Evolutionary conservation across 352 stramenopile species (phyloP), one percentile per base, ranked within the genome.

Genomic region (Ochromonadaceae sp.): DNA sequence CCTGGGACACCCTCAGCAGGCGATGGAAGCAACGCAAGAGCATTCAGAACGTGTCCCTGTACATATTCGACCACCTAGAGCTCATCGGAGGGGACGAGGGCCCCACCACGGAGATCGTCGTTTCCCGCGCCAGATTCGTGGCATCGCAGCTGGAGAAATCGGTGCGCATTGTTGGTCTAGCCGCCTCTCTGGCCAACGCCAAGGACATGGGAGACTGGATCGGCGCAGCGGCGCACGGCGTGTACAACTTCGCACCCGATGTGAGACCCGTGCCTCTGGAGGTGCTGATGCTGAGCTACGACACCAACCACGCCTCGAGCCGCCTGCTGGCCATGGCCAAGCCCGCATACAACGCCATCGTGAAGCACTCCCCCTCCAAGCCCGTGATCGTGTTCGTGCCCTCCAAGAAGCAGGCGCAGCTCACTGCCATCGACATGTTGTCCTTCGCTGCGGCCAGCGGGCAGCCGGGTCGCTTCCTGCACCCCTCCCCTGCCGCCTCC

Each of bases 391-490:
- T 99, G 38, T 98, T 98, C 74, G 92, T 98, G 34, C 91, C 95
- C 10, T 98, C 91, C 17, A 79, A 85, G 26, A 96, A 96, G 72
- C 95, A 99, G 73, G 89, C 90, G 30, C 91, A 98, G 72, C 76
- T 99, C 25, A 98, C 87, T 15, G 92, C 93, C 2, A 98, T 99
- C 70, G 93, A 99, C 75, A 68, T 99, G 43, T 92, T 98, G 69
- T 96, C 90, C 22, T 98, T 97, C 79, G 84, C 85, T 0, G 66
- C 90, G 32, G 89, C 80, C 32, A 85, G 73, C 78, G 72, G 59
- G 20, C 40, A 35, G 28, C 57, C 41, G 36, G 49, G 60, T 38
- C 30, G 36, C 39, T 70, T 73, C 42, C 12, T 72, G 14, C 58
- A 44, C 1, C 56, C 57, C 1, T 20, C 30, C 14, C 3, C 17